Percentiles rank a stretch among this genome's conserved stretches.
Evolutionary conservation across 768 basidiomycete genomes (phyloP).

Genomic region (Cubamyces sp.): DNA sequence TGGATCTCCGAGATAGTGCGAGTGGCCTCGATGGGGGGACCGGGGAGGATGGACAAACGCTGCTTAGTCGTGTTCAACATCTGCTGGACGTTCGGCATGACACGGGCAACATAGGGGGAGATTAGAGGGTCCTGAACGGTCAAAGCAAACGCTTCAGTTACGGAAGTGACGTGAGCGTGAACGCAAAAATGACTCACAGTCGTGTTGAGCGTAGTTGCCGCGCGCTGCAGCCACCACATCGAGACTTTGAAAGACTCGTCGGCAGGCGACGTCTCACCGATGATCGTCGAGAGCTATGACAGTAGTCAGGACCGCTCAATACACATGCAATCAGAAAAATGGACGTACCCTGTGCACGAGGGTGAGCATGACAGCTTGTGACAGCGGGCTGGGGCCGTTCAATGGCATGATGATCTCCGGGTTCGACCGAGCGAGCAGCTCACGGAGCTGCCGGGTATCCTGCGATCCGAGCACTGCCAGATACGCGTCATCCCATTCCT

Average conservation of each 20-base stretch:
- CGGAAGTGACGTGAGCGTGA: slow-evolving; percentile 15
- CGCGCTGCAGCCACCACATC: slow-evolving; percentile 87
- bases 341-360: slow-evolving; percentile 76
- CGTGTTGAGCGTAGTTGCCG: slow-evolving; percentile 70
- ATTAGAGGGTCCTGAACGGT: slow-evolving; percentile 71
- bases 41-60: slow-evolving; percentile 76
- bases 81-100: slow-evolving; percentile 77
- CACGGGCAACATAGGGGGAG: slow-evolving; percentile 79
- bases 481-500: slow-evolving; percentile 87
- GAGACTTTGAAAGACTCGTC: slow-evolving; percentile 84
- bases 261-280: slow-evolving; percentile 74
- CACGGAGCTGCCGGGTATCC: slow-evolving; percentile 73
- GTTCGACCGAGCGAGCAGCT: slow-evolving; percentile 71
- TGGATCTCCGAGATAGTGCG: slow-evolving; percentile 76
- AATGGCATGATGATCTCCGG: slow-evolving; percentile 82
- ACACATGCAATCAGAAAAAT: not conserved
- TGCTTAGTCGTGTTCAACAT: slow-evolving; percentile 81
- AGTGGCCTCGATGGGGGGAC: slow-evolving; percentile 68
- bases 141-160: slow-evolving; percentile 16
- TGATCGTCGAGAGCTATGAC: slow-evolving; percentile 67
- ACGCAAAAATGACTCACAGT: slow-evolving; percentile 49
- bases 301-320: slow-evolving; percentile 9
- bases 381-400: slow-evolving; percentile 68
- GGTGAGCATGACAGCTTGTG: slow-evolving; percentile 84
- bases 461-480: slow-evolving; percentile 76